These are phyloP conservation scores for Leonotis leonurus DNA, from an alignment of 257 asterid species.

Conservation along the genomic window DNA sequence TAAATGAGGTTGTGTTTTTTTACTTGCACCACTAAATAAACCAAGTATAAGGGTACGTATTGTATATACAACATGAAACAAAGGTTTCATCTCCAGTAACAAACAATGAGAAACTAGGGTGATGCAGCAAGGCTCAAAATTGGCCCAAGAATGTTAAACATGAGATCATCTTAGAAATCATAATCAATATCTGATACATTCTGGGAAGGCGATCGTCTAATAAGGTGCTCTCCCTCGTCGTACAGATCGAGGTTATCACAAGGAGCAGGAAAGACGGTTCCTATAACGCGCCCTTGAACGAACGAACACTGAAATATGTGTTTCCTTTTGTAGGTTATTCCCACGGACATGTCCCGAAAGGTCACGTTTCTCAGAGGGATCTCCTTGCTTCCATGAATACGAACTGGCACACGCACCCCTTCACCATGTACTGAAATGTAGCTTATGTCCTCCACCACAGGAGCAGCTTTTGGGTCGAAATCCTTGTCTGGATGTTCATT, in stretches of 20 bases:
- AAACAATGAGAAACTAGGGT: background rate
- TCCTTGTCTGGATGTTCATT: conserved; percentile 78
- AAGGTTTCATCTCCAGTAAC: too few species aligned
- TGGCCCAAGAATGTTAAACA: background rate
- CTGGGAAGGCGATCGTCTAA: conserved; percentile 43
- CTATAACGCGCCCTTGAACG: conserved; percentile 80
- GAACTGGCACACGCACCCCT: conserved; percentile 93
- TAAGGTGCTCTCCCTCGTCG: conserved; percentile 57
- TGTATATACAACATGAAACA: background rate
- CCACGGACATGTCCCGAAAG: conserved; percentile 72
- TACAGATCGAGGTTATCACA: conserved; percentile 75
- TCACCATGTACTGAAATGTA: conserved; percentile 65
- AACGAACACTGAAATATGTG: conserved; percentile 82
- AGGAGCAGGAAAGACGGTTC: conserved; percentile 73
- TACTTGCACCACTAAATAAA: background rate
- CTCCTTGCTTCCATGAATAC: conserved; percentile 72
- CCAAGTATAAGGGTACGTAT: too few species aligned
- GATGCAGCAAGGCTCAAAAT: conserved; percentile 7
- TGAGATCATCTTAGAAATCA: conserved; percentile 41
- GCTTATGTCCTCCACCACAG: conserved; percentile 62
- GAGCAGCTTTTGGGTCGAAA: conserved; percentile 70
- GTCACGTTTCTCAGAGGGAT: conserved; percentile 58
- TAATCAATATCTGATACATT: conserved; percentile 80
- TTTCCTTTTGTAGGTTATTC: conserved; percentile 74
- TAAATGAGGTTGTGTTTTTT: too few species aligned